These are phyloP conservation scores for Phytophthora pini DNA, from an alignment of 352 stramenopile species.

Conservation along the genomic window DNA sequence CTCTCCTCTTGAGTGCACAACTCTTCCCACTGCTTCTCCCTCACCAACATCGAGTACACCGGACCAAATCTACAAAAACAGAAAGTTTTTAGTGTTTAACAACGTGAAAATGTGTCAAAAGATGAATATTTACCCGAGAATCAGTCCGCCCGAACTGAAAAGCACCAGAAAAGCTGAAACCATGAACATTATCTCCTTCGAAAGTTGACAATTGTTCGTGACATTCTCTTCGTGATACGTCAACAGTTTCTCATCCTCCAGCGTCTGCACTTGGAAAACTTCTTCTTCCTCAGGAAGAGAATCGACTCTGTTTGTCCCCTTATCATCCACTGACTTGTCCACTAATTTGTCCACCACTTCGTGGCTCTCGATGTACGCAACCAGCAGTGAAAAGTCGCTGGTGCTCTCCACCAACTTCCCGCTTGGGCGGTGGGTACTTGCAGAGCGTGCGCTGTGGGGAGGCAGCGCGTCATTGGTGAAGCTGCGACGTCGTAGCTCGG, in stretches of 20 bases:
- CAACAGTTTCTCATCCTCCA: slow-evolving; percentile 16
- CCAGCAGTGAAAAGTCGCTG: slow-evolving; percentile 33
- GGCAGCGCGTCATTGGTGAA: slow-evolving; percentile 9
- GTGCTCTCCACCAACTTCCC: slow-evolving; percentile 33
- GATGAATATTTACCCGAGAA: slow-evolving; percentile 48
- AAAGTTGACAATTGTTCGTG: slow-evolving; percentile 31
- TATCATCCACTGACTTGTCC: neutral
- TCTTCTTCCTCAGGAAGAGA: slow-evolving; percentile 18
- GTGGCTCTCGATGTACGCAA: slow-evolving; percentile 17
- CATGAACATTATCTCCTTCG: slow-evolving; percentile 72
- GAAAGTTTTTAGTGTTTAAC: neutral
- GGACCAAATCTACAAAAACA: slow-evolving; percentile 60
- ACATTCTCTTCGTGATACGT: neutral
- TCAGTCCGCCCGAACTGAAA: slow-evolving; percentile 71
- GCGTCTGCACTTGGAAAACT: slow-evolving; percentile 28
- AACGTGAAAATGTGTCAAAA: neutral
- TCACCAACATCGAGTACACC: slow-evolving; percentile 72
- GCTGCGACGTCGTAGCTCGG: slow-evolving; percentile 23
- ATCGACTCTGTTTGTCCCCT: neutral
- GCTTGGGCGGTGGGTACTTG: slow-evolving; percentile 11
- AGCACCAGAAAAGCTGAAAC: slow-evolving; percentile 67
- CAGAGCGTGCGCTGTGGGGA: slow-evolving; percentile 10
- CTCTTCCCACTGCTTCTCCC: slow-evolving; percentile 74
- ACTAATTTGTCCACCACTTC: neutral
- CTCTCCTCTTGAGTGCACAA: slow-evolving; percentile 39